Evolutionary conservation across 257 asterid genomes (phyloP).

Genomic region (Solanum piurae): DNA sequence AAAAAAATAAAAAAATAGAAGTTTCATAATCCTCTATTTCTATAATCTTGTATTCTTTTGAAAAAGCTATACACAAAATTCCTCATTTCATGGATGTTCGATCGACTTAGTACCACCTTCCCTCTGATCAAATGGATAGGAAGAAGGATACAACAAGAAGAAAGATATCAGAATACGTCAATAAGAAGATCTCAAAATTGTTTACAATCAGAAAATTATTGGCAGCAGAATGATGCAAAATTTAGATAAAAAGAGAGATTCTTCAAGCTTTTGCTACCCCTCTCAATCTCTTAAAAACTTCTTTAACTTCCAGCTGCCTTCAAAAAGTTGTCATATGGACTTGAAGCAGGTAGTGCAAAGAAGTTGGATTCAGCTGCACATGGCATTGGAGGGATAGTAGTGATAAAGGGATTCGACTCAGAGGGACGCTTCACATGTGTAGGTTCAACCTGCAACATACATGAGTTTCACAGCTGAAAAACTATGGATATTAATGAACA

Average conservation of each 20-base stretch:
- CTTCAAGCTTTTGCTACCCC: neutral
- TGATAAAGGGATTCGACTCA: conserved; percentile 1
- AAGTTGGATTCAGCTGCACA: conserved; percentile 30
- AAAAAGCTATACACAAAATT: neutral
- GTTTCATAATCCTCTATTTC: neutral
- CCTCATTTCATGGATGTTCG: neutral
- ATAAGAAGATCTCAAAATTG: neutral
- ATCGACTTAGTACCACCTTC: neutral
- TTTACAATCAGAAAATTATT: neutral
- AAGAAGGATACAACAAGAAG: neutral
- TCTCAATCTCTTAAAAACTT: neutral
- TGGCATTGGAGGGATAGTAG: conserved; percentile 11
- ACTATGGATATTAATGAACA: neutral
- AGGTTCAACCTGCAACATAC: neutral
- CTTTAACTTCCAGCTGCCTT: conserved; percentile 65
- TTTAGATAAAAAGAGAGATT: neutral
- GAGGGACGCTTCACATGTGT: neutral
- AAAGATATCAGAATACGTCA: neutral
- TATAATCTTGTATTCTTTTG: neutral
- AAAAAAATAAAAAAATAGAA: neutral
- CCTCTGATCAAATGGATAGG: neutral
- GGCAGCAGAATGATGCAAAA: neutral
- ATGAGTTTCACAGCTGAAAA: neutral
- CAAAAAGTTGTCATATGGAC: conserved; percentile 76
- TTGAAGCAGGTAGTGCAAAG: conserved; percentile 46